Evolutionary conservation across 1,284 basidiomycete species (phyloP), one percentile per base, ranked within the genome.

Genomic region (Apiotrichum domesticum): DNA sequence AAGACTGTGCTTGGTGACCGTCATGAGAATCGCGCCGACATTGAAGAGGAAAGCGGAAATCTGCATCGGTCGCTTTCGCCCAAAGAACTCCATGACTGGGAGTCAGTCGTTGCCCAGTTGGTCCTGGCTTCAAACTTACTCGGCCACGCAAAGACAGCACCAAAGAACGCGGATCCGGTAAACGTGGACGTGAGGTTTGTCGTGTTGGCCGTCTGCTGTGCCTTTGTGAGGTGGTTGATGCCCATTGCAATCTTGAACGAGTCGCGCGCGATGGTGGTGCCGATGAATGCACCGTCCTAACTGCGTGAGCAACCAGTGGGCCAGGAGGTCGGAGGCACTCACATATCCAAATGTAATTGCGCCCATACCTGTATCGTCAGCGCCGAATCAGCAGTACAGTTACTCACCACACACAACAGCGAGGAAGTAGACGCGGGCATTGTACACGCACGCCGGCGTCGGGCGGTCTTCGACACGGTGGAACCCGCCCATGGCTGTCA

Each of bases 361-460:
- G 7, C 37, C 37, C 37, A 39, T 39, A 13, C 7, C 75, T 14
- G 35, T 8, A 4, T 34, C 8, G 11, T 11, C 11, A 32, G 37
- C 37, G 15, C 21, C 13, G 15, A 48, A 35, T 11, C 10, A 43
- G 9, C 21, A 11, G 37, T 14, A 39, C 37, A 39, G 37, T 8
- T 6, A 35, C 46, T 0, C 10, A 35, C 46, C 52, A 13, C 58
- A 63, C 21, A 67, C 56, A n/a, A 75, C 65, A 4, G 80, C 74
- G 40, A 78, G 73, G 10, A 68, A 52, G 58, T 79, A 82, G 0
- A 81, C 74, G 29, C 79, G 73, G 73, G 73, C 77, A 64, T 82
- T 82, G 76, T 82, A 82, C 29, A 83, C 77, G 47, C 78, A 72
- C 51, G 63, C 63, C 6, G 79, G 79, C n/a, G 78, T 79, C 2